Evolutionary conservation across 1,284 basidiomycete species (phyloP).

Genomic region (Schizopora paradoxa): DNA sequence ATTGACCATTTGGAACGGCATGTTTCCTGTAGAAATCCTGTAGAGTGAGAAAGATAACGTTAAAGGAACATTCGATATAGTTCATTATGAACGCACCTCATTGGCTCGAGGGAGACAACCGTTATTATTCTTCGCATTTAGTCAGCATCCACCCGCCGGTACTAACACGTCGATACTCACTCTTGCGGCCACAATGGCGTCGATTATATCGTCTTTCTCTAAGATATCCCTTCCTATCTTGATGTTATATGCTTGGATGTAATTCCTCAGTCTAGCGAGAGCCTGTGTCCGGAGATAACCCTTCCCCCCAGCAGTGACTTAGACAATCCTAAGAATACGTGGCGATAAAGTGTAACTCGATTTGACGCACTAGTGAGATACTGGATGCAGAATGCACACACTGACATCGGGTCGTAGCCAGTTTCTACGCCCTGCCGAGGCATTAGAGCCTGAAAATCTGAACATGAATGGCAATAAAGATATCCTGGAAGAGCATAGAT

Average conservation of each 20-base stretch:
- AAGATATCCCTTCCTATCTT: slow-evolving; percentile 44
- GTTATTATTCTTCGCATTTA: slow-evolving; percentile 34
- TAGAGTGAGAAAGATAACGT: slow-evolving; percentile 4
- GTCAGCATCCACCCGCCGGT: background rate
- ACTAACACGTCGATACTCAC: slow-evolving; percentile 30
- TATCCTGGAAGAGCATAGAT: slow-evolving; percentile 44
- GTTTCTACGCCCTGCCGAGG: slow-evolving; percentile 44
- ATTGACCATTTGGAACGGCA: slow-evolving; percentile 53
- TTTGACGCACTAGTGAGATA: slow-evolving; percentile 54
- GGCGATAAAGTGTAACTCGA: slow-evolving; percentile 3
- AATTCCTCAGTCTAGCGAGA: slow-evolving; percentile 58
- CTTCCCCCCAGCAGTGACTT: slow-evolving; percentile 64
- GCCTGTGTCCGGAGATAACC: slow-evolving; percentile 48
- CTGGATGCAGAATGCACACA: slow-evolving; percentile 71
- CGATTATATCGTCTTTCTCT: slow-evolving; percentile 73
- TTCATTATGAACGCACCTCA: slow-evolving; percentile 37
- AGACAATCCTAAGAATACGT: background rate
- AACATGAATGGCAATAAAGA: slow-evolving; percentile 63
- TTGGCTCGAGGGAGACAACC: slow-evolving; percentile 51
- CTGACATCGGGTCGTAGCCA: slow-evolving; percentile 58
- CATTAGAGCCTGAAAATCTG: slow-evolving; percentile 71
- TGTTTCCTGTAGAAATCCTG: slow-evolving; percentile 54
- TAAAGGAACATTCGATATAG: background rate
- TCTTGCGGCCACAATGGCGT: slow-evolving; percentile 51
- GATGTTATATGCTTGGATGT: slow-evolving; percentile 65